A percentile compares a stretch with the other conserved stretches of the same genome.
These are phyloP conservation scores for Oenanthe javanica DNA, from an alignment of 140 eudicot genomes.

Conservation along the genomic window DNA sequence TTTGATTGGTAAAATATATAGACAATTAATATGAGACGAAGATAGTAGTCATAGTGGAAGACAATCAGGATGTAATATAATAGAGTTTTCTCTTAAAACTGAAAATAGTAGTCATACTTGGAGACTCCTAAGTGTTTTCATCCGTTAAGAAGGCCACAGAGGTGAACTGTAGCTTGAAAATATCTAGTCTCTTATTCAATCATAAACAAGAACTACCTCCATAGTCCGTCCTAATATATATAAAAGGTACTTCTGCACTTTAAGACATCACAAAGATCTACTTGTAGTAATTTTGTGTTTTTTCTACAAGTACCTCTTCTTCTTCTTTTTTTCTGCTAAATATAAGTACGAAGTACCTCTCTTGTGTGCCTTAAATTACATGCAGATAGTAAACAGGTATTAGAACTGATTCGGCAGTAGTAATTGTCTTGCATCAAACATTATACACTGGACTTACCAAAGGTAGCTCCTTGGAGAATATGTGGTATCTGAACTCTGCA, in stretches of 20 bases:
- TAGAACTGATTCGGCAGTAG: background rate
- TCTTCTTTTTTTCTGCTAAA: too few relatives aligned
- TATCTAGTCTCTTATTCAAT: background rate
- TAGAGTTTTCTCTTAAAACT: background rate
- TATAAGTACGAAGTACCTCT: too few relatives aligned
- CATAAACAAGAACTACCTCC: background rate
- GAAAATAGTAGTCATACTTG: background rate
- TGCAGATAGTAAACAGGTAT: too few relatives aligned
- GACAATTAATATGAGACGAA: background rate
- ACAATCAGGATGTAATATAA: background rate
- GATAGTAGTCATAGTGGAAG: too few relatives aligned
- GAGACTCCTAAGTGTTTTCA: background rate
- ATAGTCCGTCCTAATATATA: background rate
- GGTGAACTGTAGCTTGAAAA: background rate
- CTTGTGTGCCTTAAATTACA: too few relatives aligned
- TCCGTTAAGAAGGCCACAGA: background rate
- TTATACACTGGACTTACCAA: conserved; percentile 40
- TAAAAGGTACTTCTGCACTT: background rate
- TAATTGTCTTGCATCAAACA: background rate
- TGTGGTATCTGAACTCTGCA: conserved; percentile 88
- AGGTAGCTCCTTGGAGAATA: conserved; percentile 91
- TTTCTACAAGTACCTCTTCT: background rate
- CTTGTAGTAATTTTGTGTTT: background rate
- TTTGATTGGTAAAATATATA: background rate
- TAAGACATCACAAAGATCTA: background rate